phyloP scores from a whole-genome alignment of 1,139 yeast genomes.

The Candida albicans region DNA sequence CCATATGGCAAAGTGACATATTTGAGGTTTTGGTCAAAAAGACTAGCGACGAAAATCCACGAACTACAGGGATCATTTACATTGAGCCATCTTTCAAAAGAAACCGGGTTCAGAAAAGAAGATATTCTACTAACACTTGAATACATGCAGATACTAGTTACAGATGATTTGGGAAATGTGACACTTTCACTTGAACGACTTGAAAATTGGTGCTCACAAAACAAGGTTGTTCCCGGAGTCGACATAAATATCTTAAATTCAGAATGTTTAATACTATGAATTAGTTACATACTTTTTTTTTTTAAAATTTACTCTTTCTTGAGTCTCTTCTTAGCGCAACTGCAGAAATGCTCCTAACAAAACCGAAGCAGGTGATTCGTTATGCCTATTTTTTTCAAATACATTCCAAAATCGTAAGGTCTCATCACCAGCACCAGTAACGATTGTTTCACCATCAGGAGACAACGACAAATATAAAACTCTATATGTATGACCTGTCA shows the following conservation, averaged over 20 bases:
- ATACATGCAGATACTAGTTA: slow-evolving; percentile 52
- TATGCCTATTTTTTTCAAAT: slow-evolving; percentile 70
- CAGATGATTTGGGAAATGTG: slow-evolving; percentile 15
- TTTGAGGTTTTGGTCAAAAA: slow-evolving; percentile 72
- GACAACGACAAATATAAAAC: slow-evolving; percentile 86
- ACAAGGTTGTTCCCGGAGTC: slow-evolving; percentile 24
- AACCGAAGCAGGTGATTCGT: slow-evolving; percentile 60
- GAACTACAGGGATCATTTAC: slow-evolving; percentile 29
- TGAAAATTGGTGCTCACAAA: slow-evolving; percentile 29
- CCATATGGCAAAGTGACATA: slow-evolving; percentile 77
- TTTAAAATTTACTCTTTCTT: neutral
- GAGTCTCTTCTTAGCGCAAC: slow-evolving; percentile 43
- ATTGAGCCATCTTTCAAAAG: slow-evolving; percentile 51
- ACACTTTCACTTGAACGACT: slow-evolving; percentile 25
- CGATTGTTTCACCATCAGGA: slow-evolving; percentile 98
- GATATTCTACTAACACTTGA: slow-evolving; percentile 69
- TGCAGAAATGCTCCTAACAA: slow-evolving; percentile 79
- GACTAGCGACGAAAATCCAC: slow-evolving; percentile 23
- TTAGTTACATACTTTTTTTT: neutral
- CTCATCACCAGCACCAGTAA: slow-evolving; percentile 98
- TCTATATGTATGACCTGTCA: slow-evolving; percentile 92
- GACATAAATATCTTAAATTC: slow-evolving; percentile 28
- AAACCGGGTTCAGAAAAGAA: slow-evolving; percentile 68
- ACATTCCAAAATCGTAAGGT: slow-evolving; percentile 92
- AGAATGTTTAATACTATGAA: slow-evolving; percentile 21